These are phyloP conservation scores for Phytopythium boreale DNA, from an alignment of 352 stramenopile species.

Conservation along the genomic window DNA sequence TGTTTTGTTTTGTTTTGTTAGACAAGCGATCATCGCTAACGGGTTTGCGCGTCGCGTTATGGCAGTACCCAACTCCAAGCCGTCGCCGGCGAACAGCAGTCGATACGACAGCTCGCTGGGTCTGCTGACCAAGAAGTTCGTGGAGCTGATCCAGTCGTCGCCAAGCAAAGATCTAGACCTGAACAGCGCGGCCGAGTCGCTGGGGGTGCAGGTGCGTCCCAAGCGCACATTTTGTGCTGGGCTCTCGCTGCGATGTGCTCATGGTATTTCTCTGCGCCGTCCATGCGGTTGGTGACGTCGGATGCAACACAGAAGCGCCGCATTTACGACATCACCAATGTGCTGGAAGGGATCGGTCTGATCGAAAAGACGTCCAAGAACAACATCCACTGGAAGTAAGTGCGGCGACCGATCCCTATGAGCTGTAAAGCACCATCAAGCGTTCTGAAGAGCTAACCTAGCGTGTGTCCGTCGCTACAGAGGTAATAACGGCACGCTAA, in stretches of 20 bases:
- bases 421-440: not conserved
- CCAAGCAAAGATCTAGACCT: slow-evolving; percentile 92
- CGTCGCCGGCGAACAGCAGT: slow-evolving; percentile 57
- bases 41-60: not conserved
- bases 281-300: not conserved
- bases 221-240: not conserved
- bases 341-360: slow-evolving; percentile 96
- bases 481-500: slow-evolving; percentile 44
- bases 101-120: slow-evolving; percentile 96
- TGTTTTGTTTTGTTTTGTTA: not conserved
- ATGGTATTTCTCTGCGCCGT: not conserved
- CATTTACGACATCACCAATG: slow-evolving; percentile 99
- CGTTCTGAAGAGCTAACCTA: slow-evolving; percentile 1
- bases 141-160: slow-evolving; percentile 91
- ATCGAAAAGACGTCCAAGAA: slow-evolving; percentile 98
- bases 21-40: not conserved
- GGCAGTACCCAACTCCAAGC: slow-evolving; percentile 29
- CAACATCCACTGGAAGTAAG: slow-evolving; percentile 96
- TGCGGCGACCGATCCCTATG: not conserved
- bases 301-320: slow-evolving; percentile 84
- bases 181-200: slow-evolving; percentile 88
- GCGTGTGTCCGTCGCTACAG: slow-evolving; percentile 18
- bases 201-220: slow-evolving; percentile 67
- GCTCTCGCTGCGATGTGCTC: not conserved
- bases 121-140: slow-evolving; percentile 96